These are phyloP conservation scores for Telopea speciosissima DNA, from an alignment of 177 flowering plant genomes.

Conservation along the genomic window DNA sequence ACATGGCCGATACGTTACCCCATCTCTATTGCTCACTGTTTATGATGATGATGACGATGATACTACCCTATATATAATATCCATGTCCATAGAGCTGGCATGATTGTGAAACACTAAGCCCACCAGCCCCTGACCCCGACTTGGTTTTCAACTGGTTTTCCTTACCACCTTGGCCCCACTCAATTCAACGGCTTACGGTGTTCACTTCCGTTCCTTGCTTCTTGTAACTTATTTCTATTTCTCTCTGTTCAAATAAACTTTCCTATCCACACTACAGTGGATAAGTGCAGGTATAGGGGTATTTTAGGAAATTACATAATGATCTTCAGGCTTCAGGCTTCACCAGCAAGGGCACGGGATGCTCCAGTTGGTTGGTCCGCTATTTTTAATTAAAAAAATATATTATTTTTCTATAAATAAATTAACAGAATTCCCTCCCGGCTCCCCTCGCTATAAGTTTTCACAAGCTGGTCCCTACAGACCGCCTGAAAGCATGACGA, in stretches of 20 bases:
- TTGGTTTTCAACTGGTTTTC: background rate
- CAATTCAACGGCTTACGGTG: background rate
- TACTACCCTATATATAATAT: background rate
- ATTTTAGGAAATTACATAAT: slow-evolving; percentile 12
- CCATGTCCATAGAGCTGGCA: background rate
- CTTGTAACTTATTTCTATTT: too few relatives aligned
- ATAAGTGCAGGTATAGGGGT: background rate
- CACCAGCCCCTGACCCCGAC: too few relatives aligned
- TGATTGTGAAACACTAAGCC: background rate
- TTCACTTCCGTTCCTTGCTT: background rate
- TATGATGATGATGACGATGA: background rate
- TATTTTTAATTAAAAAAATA: slow-evolving; percentile 8
- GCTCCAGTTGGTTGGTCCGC: slow-evolving; percentile 37
- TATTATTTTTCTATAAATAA: too few relatives aligned
- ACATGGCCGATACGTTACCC: slow-evolving; percentile 1
- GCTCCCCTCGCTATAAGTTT: background rate
- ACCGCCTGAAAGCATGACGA: slow-evolving; percentile 39
- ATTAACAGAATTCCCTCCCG: background rate
- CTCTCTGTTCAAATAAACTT: too few relatives aligned
- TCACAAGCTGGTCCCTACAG: slow-evolving; percentile 26
- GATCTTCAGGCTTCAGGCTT: background rate
- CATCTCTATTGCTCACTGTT: background rate
- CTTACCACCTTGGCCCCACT: background rate
- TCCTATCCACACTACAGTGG: slow-evolving; percentile 1
- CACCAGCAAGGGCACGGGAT: slow-evolving; percentile 29